Percentiles rank a stretch among this genome's conserved stretches.
These are phyloP conservation scores for Vanderwaltozyma polyspora DNA, from an alignment of 805 yeast species.

Conservation along the genomic window DNA sequence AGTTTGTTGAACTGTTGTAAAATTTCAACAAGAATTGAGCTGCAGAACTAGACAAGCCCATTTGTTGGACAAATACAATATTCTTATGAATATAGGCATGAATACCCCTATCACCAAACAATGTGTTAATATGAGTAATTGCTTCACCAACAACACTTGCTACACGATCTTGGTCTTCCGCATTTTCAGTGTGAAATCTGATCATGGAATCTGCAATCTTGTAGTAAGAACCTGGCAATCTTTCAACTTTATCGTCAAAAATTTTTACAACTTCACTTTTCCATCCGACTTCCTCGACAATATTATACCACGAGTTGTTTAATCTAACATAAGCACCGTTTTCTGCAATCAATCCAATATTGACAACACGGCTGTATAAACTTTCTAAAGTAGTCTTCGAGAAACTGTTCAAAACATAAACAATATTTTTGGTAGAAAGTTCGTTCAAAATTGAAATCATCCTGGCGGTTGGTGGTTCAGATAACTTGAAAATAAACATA, in stretches of 20 bases:
- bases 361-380: constrained; percentile 53
- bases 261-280: constrained; percentile 26
- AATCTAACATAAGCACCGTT: constrained; percentile 71
- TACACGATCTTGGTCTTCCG: constrained; percentile 53
- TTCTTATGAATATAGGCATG: constrained; percentile 70
- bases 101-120: constrained; percentile 49
- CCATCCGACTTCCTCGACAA: constrained; percentile 43
- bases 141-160: constrained; percentile 68
- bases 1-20: constrained; percentile 19
- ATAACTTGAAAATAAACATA: constrained; percentile 37
- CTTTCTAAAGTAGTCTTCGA: constrained; percentile 56
- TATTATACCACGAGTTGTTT: constrained; percentile 48
- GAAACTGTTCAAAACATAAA: constrained; percentile 60
- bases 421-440: constrained; percentile 52
- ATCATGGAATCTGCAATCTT: constrained; percentile 68
- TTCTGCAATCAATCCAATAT: constrained; percentile 79
- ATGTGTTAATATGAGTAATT: constrained; percentile 72
- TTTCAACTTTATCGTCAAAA: constrained; percentile 39
- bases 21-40: constrained; percentile 39
- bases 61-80: constrained; percentile 61
- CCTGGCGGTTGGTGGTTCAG: constrained; percentile 51
- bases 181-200: constrained; percentile 61
- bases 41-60: constrained; percentile 46
- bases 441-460: constrained; percentile 47
- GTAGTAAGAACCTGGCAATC: constrained; percentile 68